Evolutionary conservation across 163 green algal species (phyloP).

Genomic region (Coccomyxa subellipsoidea): DNA sequence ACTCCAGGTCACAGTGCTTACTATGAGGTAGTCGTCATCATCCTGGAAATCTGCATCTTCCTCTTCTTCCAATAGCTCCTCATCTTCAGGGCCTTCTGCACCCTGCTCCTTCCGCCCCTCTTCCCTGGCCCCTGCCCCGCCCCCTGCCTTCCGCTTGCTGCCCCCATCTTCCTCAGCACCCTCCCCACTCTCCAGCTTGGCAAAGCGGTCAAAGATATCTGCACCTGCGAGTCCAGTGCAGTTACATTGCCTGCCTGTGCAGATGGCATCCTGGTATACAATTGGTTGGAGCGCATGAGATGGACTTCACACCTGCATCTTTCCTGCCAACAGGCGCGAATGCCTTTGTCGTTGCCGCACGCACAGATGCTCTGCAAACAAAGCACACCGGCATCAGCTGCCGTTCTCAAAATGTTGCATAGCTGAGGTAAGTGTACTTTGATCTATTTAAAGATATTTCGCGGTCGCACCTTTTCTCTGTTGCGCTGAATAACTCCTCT

Average conservation of each 20-base stretch:
- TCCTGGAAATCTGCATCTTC: slow-evolving; percentile 24
- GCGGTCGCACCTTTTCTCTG: slow-evolving; percentile 13
- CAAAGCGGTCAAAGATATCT: slow-evolving; percentile 18
- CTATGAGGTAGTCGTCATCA: slow-evolving; percentile 36
- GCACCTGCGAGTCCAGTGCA: not conserved
- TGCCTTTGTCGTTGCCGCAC: not conserved
- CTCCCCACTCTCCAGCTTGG: slow-evolving; percentile 9
- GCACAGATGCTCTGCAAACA: not conserved
- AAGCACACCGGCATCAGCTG: too few species aligned
- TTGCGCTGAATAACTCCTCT: slow-evolving; percentile 27
- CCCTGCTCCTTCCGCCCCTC: not conserved
- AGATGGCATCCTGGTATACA: too few species aligned
- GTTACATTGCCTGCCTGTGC: too few species aligned
- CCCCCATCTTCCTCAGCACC: not conserved
- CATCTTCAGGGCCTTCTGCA: slow-evolving; percentile 7
- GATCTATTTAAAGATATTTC: too few species aligned
- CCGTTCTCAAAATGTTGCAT: too few species aligned
- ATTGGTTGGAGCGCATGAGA: too few species aligned
- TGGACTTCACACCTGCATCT: too few species aligned
- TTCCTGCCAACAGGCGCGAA: too few species aligned
- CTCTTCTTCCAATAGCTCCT: slow-evolving; percentile 16
- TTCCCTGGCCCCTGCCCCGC: not conserved
- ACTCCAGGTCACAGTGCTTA: not conserved
- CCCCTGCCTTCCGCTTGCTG: not conserved
- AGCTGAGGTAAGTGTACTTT: not conserved